Base-by-base conservation (phyloP, 2,329 filamentous ascomycete genomes). In the Ascochyta rabiei region DNA sequence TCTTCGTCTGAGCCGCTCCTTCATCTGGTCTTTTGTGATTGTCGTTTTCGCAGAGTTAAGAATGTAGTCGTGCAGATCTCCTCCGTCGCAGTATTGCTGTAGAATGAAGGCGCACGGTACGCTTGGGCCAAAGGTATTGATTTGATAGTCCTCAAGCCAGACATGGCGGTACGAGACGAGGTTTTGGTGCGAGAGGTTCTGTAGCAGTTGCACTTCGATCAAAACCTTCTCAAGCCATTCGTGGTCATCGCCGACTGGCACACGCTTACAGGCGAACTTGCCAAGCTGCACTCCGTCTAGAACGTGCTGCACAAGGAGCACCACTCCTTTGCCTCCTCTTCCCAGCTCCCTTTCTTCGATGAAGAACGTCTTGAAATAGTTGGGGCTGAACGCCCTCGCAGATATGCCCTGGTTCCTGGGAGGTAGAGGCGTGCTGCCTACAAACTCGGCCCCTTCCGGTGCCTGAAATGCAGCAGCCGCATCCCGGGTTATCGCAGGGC, bases 41-140 rank as follows among this genome's bases (percentile, higher is more conserved):
- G 81, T 81, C 43, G 86, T 82, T 45, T 84, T 83, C 0, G 79
- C 77, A 6, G 87, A 84, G 6, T 89, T 87, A n/a, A 93, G 80
- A 15, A 99, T 86, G 71, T 96, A 96, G 60, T 89, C 87, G 55
- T 96, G 88, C 16, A 99, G 81, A 70, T 99, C 95, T 15, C 95
- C 95, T 1, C 88, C 84, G 71, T 99, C 98, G 78, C 96, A 99
- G 68, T 96, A 99, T 70, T 99, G 93, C 72, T 99, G 95, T 7
- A 99, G 82, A 53, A 99, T 99, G 72, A 96, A 99, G 4, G 93
- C 92, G 68, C 93, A 98, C 10, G 92, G 92, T 1, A 99, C 92
- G 49, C 86, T 91, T 0, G 96, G 95, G 0, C 92, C 90, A 72
- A 99, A 99, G 6, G 66, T 88, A 59, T 85, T 93, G 47, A 96